These are phyloP conservation scores for Ascoidea rubescens DNA, from an alignment of 805 yeast species.

Conservation along the genomic window DNA sequence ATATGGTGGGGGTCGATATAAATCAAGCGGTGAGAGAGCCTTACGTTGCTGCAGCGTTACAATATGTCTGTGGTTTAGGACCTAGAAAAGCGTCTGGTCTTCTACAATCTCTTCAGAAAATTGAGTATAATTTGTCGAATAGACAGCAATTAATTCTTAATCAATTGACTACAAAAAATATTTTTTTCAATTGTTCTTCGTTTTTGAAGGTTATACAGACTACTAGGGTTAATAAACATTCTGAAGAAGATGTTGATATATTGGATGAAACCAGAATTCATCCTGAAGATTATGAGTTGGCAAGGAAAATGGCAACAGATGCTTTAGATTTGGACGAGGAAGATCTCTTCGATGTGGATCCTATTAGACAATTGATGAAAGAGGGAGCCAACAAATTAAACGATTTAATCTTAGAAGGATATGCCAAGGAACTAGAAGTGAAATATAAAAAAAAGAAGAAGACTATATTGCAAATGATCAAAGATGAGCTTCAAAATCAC, in stretches of 20 bases:
- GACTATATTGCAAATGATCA: slow-evolving; percentile 70
- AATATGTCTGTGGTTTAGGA: slow-evolving; percentile 83
- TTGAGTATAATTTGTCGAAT: slow-evolving; percentile 46
- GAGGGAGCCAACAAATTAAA: slow-evolving; percentile 68
- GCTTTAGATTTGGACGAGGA: slow-evolving; percentile 94
- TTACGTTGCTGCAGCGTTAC: slow-evolving; percentile 57
- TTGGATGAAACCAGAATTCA: slow-evolving; percentile 94
- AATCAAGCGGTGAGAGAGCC: slow-evolving; percentile 75
- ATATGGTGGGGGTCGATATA: slow-evolving; percentile 86
- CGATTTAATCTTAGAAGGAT: slow-evolving; percentile 79
- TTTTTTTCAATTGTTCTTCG: slow-evolving; percentile 86
- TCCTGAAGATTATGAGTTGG: slow-evolving; percentile 94
- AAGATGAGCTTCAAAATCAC: slow-evolving; percentile 76
- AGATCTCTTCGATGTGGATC: slow-evolving; percentile 68
- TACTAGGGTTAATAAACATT: slow-evolving; percentile 14
- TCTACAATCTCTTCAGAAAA: slow-evolving; percentile 60
- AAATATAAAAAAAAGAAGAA: slow-evolving; percentile 61
- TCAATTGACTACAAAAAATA: slow-evolving; percentile 61
- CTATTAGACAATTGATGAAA: slow-evolving; percentile 58
- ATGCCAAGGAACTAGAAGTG: slow-evolving; percentile 76
- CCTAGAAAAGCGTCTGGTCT: slow-evolving; percentile 89
- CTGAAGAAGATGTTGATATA: slow-evolving; percentile 54
- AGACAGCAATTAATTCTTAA: slow-evolving; percentile 77
- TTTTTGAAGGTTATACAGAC: slow-evolving; percentile 68
- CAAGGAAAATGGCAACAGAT: slow-evolving; percentile 95